These are phyloP conservation scores for Fusarium fracticaudum DNA, from an alignment of 2,329 filamentous ascomycete genomes.

Conservation along the genomic window DNA sequence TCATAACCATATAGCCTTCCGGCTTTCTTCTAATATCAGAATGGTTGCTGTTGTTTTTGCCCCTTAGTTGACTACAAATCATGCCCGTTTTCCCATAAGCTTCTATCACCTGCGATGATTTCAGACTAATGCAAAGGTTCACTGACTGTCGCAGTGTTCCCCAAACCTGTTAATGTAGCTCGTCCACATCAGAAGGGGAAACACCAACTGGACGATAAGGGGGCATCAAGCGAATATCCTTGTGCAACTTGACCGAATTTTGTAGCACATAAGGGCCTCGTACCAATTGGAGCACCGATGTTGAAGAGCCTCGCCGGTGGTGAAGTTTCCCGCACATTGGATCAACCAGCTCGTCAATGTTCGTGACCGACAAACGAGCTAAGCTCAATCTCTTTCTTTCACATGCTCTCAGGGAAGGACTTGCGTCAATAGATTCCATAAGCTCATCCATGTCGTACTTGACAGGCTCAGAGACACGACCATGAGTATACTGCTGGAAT, in stretches of 20 bases:
- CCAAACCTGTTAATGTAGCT: constrained; percentile 45
- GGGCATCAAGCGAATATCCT: constrained; percentile 41
- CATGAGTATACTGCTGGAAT: constrained; percentile 46
- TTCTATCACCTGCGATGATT: not conserved
- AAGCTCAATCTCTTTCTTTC: constrained; percentile 46
- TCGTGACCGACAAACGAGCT: constrained; percentile 10
- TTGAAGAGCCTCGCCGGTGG: constrained; percentile 23
- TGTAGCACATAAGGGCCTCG: constrained; percentile 21
- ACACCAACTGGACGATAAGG: constrained; percentile 39
- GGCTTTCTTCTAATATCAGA: not conserved
- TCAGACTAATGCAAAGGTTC: not conserved
- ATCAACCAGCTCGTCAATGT: constrained; percentile 25
- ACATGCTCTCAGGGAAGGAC: constrained; percentile 28
- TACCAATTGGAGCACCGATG: constrained; percentile 9
- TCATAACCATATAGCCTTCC: not conserved
- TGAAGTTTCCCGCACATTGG: constrained; percentile 1
- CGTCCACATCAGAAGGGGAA: constrained; percentile 46
- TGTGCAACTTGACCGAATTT: constrained; percentile 27
- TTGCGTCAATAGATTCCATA: constrained; percentile 23
- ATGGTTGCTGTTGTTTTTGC: not conserved
- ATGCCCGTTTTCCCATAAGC: no score
- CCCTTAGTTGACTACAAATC: not conserved
- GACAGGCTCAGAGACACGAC: constrained; percentile 23
- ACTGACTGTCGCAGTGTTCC: no score
- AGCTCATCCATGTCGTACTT: constrained; percentile 46